Base-by-base conservation (phyloP, 371 early-diverging fungal genomes). In the Lichtheimia ornata region DNA sequence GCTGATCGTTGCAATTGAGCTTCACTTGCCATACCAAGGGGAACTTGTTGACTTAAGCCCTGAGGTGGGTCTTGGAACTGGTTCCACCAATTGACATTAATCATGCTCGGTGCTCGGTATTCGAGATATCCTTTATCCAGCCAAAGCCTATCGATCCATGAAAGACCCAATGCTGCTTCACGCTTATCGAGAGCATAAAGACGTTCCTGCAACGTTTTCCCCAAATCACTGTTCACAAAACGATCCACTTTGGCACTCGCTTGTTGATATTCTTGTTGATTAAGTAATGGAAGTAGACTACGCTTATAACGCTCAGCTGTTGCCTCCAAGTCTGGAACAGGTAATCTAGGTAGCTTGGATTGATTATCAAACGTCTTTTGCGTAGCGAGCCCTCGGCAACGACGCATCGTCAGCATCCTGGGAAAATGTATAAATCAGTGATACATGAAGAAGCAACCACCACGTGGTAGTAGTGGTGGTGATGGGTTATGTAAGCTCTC, bases 81-180 rank as follows among this genome's bases (percentile, higher is more conserved):
- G 40, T 80, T 86, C 87, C 83, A 94, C 96, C 95, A 96, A 67
- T 95, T 96, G 56, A 92, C 90, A 64, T 95, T 92, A 74, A 94
- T 85, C 64, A 93, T 73, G 5, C 88, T 82, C 3, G 93, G 88
- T 9, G 87, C 91, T 25, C 96, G 83, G 83, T 91, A 96, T 50
- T 89, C 88, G n/a, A 94, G 85, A 69, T 97, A 97, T 14, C 91
- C 98, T 61, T 92, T 89, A 58, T 84, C 74, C 9, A 97, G 84
- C 95, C 94, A 94, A 24, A 91, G 85, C 9, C 79, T 77, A 65
- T 96, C 97, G 20, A 97, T 74, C 98, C 98, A 97, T 43, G 88
- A 90, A 4, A 73, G 45, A 0, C 74, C 72, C 4, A 65, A 50
- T 17, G 61, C 57, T 1, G 83, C 69, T 58, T 86, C 87, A 41